These are phyloP conservation scores for Umbelopsis sp. DNA, from an alignment of 192 early-diverging fungal genomes.

Conservation along the genomic window DNA sequence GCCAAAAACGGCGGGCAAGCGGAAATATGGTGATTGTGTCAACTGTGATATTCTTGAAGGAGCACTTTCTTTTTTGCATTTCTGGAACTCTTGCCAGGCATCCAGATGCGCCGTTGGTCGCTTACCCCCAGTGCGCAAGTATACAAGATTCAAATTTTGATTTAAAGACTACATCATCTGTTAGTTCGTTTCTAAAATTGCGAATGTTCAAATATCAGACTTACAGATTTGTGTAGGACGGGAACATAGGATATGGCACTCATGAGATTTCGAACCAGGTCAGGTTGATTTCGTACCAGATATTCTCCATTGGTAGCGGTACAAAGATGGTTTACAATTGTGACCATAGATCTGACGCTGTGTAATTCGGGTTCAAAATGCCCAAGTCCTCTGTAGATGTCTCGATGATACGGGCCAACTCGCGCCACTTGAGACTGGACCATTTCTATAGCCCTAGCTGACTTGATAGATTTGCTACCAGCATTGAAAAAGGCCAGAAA, in stretches of 20 bases:
- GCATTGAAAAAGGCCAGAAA: constrained; percentile 8
- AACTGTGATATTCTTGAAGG: background rate
- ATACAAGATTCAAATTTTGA: constrained; percentile 10
- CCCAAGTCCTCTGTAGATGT: background rate
- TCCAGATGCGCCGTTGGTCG: background rate
- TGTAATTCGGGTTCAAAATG: constrained; percentile 5
- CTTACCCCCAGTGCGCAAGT: background rate
- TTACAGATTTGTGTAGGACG: constrained; percentile 2
- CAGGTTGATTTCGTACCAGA: constrained; percentile 12
- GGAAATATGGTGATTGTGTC: background rate
- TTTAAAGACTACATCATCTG: background rate
- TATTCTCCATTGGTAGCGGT: background rate
- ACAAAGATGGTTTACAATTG: background rate
- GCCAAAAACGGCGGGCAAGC: background rate
- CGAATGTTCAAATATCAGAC: background rate
- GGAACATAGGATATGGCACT: constrained; percentile 4
- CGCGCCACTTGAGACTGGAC: constrained; percentile 4
- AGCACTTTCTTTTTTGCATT: background rate
- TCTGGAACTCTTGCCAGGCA: constrained; percentile 14
- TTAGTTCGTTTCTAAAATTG: background rate
- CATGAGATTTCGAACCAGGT: constrained; percentile 10
- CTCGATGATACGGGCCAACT: constrained; percentile 1
- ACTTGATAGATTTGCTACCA: constrained; percentile 4
- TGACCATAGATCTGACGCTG: background rate
- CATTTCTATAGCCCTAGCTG: constrained; percentile 19